A percentile compares a stretch with the other conserved stretches of the same genome.
Conservation (phyloP, 371 early-diverging fungal species). For the Capillidium heterosporum region DNA sequence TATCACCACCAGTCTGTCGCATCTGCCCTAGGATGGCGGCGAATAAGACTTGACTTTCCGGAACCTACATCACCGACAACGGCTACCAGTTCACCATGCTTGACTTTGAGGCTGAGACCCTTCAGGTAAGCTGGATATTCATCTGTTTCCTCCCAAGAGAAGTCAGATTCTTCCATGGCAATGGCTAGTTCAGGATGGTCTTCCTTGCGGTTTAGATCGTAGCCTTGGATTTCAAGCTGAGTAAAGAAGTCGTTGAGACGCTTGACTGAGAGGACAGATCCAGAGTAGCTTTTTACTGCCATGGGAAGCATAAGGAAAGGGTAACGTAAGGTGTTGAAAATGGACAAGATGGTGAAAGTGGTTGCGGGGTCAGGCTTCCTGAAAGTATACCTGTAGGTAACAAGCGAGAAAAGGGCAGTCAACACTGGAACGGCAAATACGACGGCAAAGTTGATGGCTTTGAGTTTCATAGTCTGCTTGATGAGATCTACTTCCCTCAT, state of each 20-base stretch:
- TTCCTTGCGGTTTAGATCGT: slow-evolving; percentile 12
- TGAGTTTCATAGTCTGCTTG: slow-evolving; percentile 14
- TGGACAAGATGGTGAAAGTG: slow-evolving; percentile 21
- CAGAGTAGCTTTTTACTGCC: slow-evolving; percentile 29
- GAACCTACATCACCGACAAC: slow-evolving; percentile 79
- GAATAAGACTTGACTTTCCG: slow-evolving; percentile 65
- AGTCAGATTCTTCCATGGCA: slow-evolving; percentile 21
- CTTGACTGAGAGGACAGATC: slow-evolving; percentile 36
- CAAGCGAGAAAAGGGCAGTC: slow-evolving; percentile 19
- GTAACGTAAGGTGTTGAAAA: slow-evolving; percentile 24
- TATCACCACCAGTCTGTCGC: slow-evolving; percentile 43
- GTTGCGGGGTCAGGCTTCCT: slow-evolving; percentile 11
- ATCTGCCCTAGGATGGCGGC: slow-evolving; percentile 76
- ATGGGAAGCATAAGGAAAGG: slow-evolving; percentile 54
- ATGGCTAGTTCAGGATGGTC: slow-evolving; percentile 15
- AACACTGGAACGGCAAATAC: slow-evolving; percentile 30
- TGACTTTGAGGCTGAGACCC: slow-evolving; percentile 39
- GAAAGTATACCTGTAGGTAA: slow-evolving; percentile 15
- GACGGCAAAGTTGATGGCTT: slow-evolving; percentile 16
- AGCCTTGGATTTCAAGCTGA: slow-evolving; percentile 34
- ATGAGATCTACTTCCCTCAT: slow-evolving; percentile 27
- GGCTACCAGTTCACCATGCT: slow-evolving; percentile 42
- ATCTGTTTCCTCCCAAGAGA: slow-evolving; percentile 44
- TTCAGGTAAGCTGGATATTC: slow-evolving; percentile 27
- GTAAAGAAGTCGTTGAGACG: slow-evolving; percentile 37